phyloP scores from a whole-genome alignment of 2,329 filamentous ascomycete species.

The Xylariaceae sp. region DNA sequence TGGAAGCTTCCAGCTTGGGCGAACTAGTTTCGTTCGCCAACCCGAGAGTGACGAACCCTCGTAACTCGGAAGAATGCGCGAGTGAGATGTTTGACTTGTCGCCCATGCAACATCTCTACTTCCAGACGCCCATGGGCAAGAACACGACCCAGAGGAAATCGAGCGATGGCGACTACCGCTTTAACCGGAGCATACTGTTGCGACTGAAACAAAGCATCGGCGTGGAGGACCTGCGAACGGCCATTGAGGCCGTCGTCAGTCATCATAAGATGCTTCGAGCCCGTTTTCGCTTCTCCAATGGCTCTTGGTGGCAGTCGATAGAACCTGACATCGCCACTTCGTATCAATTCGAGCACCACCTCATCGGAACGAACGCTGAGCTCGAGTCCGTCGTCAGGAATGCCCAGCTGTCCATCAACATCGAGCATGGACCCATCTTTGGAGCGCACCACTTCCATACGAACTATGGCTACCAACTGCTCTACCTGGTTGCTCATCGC shows the following conservation, averaged over 20 bases:
- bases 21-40: slow-evolving; percentile 36
- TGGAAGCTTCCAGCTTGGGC: slow-evolving; percentile 35
- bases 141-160: slow-evolving; percentile 29
- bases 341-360: slow-evolving; percentile 41
- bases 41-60: slow-evolving; percentile 29
- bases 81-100: slow-evolving; percentile 42
- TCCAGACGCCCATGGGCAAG: slow-evolving; percentile 41
- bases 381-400: slow-evolving; percentile 37
- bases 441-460: slow-evolving; percentile 44
- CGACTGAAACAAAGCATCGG: slow-evolving; percentile 38
- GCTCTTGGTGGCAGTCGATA: slow-evolving; percentile 44
- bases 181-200: slow-evolving; percentile 47
- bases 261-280: slow-evolving; percentile 49
- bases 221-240: slow-evolving; percentile 42
- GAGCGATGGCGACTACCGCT: slow-evolving; percentile 38
- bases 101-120: slow-evolving; percentile 50
- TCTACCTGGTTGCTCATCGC: slow-evolving; percentile 48
- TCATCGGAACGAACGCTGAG: slow-evolving; percentile 38
- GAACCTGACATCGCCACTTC: slow-evolving; percentile 37
- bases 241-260: slow-evolving; percentile 43
- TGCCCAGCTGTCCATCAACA: slow-evolving; percentile 41
- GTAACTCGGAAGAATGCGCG: slow-evolving; percentile 32
- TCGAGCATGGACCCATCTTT: slow-evolving; percentile 47
- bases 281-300: slow-evolving; percentile 36
- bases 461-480: slow-evolving; percentile 39